Conservation (phyloP, 2,329 filamentous ascomycete species). For the Dactylellina leptospora region DNA sequence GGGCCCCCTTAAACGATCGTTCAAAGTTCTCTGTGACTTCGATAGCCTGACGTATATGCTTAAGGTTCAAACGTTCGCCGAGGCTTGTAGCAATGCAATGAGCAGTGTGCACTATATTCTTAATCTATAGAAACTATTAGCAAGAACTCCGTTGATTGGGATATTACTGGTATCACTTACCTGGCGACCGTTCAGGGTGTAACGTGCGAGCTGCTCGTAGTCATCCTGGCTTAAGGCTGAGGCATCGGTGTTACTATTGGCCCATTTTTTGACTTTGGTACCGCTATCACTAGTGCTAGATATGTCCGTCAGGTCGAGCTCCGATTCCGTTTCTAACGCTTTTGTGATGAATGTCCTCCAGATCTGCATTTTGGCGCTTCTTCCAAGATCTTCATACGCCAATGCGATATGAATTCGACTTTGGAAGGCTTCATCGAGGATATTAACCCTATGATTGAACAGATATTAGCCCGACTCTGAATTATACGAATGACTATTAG, state of each 20-base stretch:
- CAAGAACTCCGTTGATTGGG: neutral
- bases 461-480: too few species aligned
- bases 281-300: neutral
- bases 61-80: constrained; percentile 74
- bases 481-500: too few species aligned
- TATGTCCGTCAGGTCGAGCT: neutral
- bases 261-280: constrained; percentile 63
- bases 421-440: constrained; percentile 90
- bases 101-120: constrained; percentile 63
- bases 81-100: constrained; percentile 70
- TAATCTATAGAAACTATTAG: constrained; percentile 69
- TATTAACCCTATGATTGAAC: too few species aligned
- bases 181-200: constrained; percentile 73
- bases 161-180: neutral
- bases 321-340: constrained; percentile 54
- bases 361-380: constrained; percentile 77
- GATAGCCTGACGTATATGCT: constrained; percentile 81
- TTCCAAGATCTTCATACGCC: constrained; percentile 77
- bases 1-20: constrained; percentile 68
- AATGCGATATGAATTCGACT: constrained; percentile 82
- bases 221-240: constrained; percentile 68
- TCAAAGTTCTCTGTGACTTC: constrained; percentile 84
- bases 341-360: constrained; percentile 83
- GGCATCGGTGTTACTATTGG: constrained; percentile 69
- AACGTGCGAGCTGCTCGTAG: constrained; percentile 71